Percentiles rank a stretch among this genome's conserved stretches.
Conservation (phyloP, 1,284 basidiomycete genomes). For the Boletus sp. region DNA sequence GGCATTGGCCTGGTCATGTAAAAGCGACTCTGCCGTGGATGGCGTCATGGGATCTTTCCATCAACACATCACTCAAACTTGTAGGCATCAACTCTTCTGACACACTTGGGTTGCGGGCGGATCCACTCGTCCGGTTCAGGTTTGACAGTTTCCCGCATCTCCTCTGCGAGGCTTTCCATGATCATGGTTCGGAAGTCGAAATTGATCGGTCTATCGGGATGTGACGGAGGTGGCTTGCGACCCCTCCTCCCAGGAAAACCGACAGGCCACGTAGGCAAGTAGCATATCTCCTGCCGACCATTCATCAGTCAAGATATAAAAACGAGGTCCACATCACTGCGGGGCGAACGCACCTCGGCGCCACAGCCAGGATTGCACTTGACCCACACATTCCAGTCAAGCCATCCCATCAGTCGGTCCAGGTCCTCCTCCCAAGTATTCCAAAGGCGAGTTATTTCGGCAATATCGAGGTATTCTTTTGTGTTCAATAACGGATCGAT, state of each 20-base stretch:
- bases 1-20: neutral
- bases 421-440: constrained; percentile 26
- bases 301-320: neutral
- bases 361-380: constrained; percentile 38
- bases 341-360: constrained; percentile 28
- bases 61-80: neutral
- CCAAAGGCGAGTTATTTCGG: constrained; percentile 10
- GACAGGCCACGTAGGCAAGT: neutral
- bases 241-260: constrained; percentile 8
- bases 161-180: no score
- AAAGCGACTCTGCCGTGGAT: neutral
- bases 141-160: no score
- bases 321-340: no score
- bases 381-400: constrained; percentile 43
- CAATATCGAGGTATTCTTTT: neutral
- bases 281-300: neutral
- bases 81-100: constrained; percentile 17
- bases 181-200: neutral
- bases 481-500: constrained; percentile 14
- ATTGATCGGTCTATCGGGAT: neutral
- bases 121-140: constrained; percentile 21
- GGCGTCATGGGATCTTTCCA: neutral
- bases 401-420: constrained; percentile 40
- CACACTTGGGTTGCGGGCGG: constrained; percentile 24
- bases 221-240: neutral